These are phyloP conservation scores for Fragaria vesca DNA, from an alignment of 306 rosid species.

Conservation along the genomic window DNA sequence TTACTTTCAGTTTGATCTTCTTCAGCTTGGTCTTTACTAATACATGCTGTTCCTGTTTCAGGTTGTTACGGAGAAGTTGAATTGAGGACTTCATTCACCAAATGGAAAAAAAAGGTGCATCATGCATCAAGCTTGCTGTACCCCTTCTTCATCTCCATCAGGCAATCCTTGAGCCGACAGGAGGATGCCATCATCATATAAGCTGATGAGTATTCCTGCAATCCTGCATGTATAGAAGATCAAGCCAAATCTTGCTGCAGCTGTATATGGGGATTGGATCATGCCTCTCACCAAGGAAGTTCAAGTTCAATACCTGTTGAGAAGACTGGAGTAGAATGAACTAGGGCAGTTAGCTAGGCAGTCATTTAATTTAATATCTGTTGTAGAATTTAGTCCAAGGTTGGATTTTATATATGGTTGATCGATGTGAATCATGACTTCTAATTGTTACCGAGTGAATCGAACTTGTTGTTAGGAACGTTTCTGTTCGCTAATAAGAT, in stretches of 20 bases:
- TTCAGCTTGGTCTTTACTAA: background rate
- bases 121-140: too few species aligned
- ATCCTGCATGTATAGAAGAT: constrained; percentile 28
- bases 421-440: background rate
- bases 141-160: constrained; percentile 20
- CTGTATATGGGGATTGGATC: constrained; percentile 49
- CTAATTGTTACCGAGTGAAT: background rate
- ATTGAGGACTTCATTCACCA: too few species aligned
- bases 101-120: too few species aligned
- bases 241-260: constrained; percentile 39
- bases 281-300: constrained; percentile 66
- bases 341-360: background rate
- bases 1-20: background rate
- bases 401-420: background rate
- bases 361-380: background rate
- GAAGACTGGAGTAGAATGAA: constrained; percentile 27
- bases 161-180: constrained; percentile 49
- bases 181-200: constrained; percentile 50
- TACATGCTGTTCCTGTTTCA: background rate
- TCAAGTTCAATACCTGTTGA: constrained; percentile 53
- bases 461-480: background rate
- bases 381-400: background rate
- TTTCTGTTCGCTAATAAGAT: background rate
- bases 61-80: too few species aligned
- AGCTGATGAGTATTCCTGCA: constrained; percentile 23